phyloP scores from a whole-genome alignment of 179 eudicot genomes.

The Corrigiola litoralis region DNA sequence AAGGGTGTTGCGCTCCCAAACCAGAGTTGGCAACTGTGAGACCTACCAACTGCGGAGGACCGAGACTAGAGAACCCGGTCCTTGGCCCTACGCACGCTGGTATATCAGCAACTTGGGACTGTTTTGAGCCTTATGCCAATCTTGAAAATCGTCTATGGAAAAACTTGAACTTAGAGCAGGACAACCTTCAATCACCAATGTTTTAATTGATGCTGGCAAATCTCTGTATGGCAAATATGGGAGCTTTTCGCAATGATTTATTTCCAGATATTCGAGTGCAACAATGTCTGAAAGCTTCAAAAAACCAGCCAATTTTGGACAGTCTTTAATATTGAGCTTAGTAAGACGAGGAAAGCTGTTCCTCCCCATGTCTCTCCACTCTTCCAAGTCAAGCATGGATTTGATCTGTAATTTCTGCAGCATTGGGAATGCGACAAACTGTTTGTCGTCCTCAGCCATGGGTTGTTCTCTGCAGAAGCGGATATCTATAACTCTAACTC shows the following conservation, averaged over 20 bases:
- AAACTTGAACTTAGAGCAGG: background rate
- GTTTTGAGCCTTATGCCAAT: background rate
- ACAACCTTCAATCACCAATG: slow-evolving; percentile 1
- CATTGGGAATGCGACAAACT: slow-evolving; percentile 8
- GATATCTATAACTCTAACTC: background rate
- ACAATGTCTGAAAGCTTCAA: background rate
- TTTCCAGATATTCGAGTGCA: slow-evolving; percentile 8
- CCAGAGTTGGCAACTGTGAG: background rate
- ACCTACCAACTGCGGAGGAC: background rate
- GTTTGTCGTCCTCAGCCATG: background rate
- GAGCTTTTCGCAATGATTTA: background rate
- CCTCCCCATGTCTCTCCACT: background rate
- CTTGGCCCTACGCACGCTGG: background rate
- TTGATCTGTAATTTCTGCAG: slow-evolving; percentile 12
- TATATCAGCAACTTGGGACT: slow-evolving; percentile 1
- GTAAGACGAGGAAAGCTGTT: slow-evolving; percentile 1
- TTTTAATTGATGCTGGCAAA: background rate
- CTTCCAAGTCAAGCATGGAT: background rate
- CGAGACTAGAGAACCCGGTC: background rate
- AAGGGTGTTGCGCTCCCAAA: background rate
- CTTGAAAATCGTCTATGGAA: background rate
- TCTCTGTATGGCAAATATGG: background rate
- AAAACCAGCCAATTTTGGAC: slow-evolving; percentile 4
- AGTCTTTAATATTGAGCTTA: background rate
- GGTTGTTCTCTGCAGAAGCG: background rate